These are phyloP conservation scores for Fraxinus ornus DNA, from an alignment of 305 asterid species.

Conservation along the genomic window DNA sequence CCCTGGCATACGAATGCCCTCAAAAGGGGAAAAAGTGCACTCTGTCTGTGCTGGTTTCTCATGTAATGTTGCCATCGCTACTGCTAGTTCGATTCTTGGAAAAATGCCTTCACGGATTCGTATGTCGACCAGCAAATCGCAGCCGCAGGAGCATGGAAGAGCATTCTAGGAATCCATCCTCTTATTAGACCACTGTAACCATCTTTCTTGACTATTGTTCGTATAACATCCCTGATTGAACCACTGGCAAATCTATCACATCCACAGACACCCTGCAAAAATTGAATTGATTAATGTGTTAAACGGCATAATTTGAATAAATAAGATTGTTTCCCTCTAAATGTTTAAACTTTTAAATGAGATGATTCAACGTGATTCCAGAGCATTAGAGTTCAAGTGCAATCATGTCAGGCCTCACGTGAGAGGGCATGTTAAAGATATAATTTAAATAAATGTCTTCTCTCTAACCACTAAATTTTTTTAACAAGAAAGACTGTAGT, in stretches of 20 bases:
- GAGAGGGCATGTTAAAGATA: background rate
- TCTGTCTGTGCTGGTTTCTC: background rate
- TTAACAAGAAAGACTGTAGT: background rate
- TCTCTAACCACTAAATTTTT: background rate
- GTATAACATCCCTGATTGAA: slow-evolving; percentile 26
- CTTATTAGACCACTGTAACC: slow-evolving; percentile 30
- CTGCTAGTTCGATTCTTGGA: slow-evolving; percentile 15
- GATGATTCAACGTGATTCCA: background rate
- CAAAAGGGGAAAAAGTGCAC: background rate
- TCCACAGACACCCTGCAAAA: slow-evolving; percentile 29
- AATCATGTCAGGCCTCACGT: background rate
- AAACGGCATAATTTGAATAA: background rate
- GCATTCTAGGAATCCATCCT: slow-evolving; percentile 34
- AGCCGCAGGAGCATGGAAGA: slow-evolving; percentile 39
- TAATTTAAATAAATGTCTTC: background rate
- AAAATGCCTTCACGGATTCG: slow-evolving; percentile 30
- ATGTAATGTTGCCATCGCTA: background rate
- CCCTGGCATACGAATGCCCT: background rate
- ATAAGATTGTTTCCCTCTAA: background rate
- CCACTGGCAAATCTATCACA: slow-evolving; percentile 31
- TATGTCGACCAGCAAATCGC: slow-evolving; percentile 38
- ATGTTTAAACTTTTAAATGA: background rate
- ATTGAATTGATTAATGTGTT: background rate
- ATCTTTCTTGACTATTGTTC: slow-evolving; percentile 24
- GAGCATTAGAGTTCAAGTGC: background rate